Evolutionary conservation across 768 basidiomycete genomes (phyloP).

Genomic region (Xerocomus brunneocitrinus): DNA sequence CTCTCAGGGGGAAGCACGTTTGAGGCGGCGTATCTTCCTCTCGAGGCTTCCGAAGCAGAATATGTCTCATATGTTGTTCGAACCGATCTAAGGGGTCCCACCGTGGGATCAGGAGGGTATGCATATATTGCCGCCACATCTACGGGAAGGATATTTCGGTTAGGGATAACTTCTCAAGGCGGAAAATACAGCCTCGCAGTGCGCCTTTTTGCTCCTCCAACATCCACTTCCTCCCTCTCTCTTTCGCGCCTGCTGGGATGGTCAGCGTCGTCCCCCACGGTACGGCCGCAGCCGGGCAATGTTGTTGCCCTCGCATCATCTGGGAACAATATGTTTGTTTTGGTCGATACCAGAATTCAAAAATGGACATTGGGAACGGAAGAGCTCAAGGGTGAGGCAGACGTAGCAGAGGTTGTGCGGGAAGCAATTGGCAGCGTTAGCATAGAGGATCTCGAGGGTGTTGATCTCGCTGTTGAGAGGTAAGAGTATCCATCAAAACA

Average conservation of each 20-base stretch:
- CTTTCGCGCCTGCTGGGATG: conserved; percentile 41
- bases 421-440: conserved; percentile 44
- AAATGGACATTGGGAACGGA: conserved; percentile 57
- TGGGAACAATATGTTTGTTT: conserved; percentile 60
- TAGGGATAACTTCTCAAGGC: conserved; percentile 60
- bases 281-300: conserved; percentile 50
- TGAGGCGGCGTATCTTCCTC: conserved; percentile 40
- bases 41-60: conserved; percentile 49
- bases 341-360: conserved; percentile 65
- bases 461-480: conserved; percentile 65
- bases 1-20: conserved; percentile 73
- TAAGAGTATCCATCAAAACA: conserved; percentile 25
- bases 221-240: conserved; percentile 39
- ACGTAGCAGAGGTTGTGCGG: conserved; percentile 47
- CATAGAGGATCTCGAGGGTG: conserved; percentile 64
- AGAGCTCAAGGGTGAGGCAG: conserved; percentile 52
- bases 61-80: conserved; percentile 63
- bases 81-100: conserved; percentile 47
- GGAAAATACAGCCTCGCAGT: conserved; percentile 60
- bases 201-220: conserved; percentile 54
- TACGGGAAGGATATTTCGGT: conserved; percentile 58
- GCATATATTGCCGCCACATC: conserved; percentile 64
- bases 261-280: conserved; percentile 35
- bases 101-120: conserved; percentile 7
- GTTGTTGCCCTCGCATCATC: conserved; percentile 57